Evolutionary conservation across 257 asterid species (phyloP).

Genomic region (Lycium barbarum): DNA sequence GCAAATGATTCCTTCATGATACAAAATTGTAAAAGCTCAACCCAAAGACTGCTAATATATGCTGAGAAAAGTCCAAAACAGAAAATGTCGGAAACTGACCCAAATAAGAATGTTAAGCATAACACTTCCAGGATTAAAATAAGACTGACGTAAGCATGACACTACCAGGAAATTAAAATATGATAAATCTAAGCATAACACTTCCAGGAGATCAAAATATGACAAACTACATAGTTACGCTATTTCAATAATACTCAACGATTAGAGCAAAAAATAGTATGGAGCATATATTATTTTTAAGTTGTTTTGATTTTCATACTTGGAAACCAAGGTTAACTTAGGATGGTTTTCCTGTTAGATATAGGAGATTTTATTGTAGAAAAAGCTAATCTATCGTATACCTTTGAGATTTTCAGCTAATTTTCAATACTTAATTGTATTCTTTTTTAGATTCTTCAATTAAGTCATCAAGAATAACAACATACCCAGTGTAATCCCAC

Average conservation of each 20-base stretch:
- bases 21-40: slow-evolving; percentile 8
- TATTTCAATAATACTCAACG: not conserved
- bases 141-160: slow-evolving; percentile 6
- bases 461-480: not conserved
- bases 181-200: slow-evolving; percentile 3
- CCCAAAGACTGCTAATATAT: not conserved
- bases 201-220: not conserved
- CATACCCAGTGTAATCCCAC: too few relatives aligned
- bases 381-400: not conserved
- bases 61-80: not conserved
- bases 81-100: slow-evolving; percentile 21
- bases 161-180: not conserved
- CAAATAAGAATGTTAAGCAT: not conserved
- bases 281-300: not conserved
- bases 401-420: not conserved
- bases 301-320: not conserved
- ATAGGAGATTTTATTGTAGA: not conserved
- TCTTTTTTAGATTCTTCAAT: not conserved
- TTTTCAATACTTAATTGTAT: not conserved
- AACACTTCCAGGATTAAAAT: not conserved
- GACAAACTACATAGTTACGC: not conserved
- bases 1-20: not conserved
- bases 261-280: not conserved
- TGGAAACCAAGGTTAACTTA: not conserved
- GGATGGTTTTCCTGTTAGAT: not conserved